phyloP scores from a whole-genome alignment of 2,329 filamentous ascomycete species.

The Phymatotrichopsis omnivora region DNA sequence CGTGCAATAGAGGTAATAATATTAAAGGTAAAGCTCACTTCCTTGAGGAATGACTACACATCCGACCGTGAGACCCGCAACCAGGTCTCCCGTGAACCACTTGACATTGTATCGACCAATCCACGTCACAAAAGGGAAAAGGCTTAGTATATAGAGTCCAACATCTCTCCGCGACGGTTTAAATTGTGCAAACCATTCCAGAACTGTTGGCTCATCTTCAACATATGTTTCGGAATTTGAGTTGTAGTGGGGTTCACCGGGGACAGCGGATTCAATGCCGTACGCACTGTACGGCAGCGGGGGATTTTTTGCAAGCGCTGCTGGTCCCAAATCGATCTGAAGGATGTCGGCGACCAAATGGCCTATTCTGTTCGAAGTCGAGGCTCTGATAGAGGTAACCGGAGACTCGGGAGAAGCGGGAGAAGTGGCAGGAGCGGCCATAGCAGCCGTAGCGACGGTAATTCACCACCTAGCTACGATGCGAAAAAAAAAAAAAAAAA shows the following conservation, averaged over 20 bases:
- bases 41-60: slow-evolving; percentile 86
- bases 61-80: slow-evolving; percentile 71
- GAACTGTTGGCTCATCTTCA: slow-evolving; percentile 65
- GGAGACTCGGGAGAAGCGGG: no score
- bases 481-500: not conserved
- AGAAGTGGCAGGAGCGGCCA: no score
- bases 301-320: slow-evolving; percentile 5
- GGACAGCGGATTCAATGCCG: slow-evolving; percentile 53
- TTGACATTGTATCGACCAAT: slow-evolving; percentile 76
- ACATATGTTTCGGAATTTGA: slow-evolving; percentile 67
- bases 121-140: slow-evolving; percentile 83
- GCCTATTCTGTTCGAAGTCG: slow-evolving; percentile 49
- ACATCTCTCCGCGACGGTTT: slow-evolving; percentile 50
- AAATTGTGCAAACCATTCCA: slow-evolving; percentile 59
- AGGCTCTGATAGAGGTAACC: no score
- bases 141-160: slow-evolving; percentile 45
- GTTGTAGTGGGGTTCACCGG: slow-evolving; percentile 72
- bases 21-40: slow-evolving; percentile 37
- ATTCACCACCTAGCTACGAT: not conserved
- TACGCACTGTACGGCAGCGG: no score
- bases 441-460: not conserved
- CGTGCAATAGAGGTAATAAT: no score
- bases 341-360: slow-evolving; percentile 66
- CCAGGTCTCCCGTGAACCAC: slow-evolving; percentile 81
- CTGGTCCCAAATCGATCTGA: slow-evolving; percentile 62